Conservation (phyloP, 1,139 yeast species). For the Starmera stellimalicola region DNA sequence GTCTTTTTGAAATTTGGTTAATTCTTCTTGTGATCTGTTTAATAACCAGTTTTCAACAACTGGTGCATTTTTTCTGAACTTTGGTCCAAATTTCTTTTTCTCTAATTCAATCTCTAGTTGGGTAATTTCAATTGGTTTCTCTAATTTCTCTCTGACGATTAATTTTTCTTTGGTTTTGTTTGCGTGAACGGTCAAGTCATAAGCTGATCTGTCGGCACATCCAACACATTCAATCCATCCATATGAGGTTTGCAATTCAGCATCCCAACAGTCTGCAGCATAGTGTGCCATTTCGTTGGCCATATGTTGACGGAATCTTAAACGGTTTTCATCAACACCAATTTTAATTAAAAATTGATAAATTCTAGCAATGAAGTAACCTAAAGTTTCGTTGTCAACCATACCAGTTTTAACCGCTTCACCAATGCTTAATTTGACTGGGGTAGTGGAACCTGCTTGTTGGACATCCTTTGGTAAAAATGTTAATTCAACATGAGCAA, state of each 20-base stretch:
- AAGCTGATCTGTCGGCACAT: constrained; percentile 98
- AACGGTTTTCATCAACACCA: constrained; percentile 76
- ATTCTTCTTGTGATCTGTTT: constrained; percentile 75
- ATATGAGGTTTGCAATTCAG: constrained; percentile 88
- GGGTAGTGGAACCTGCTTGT: constrained; percentile 70
- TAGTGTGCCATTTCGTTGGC: constrained; percentile 99
- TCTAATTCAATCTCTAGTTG: constrained; percentile 76
- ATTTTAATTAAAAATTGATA: constrained; percentile 74
- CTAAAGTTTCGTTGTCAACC: constrained; percentile 95
- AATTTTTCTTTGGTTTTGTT: constrained; percentile 92
- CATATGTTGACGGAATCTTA: constrained; percentile 98
- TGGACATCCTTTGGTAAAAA: constrained; percentile 84
- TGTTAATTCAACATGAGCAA: constrained; percentile 60
- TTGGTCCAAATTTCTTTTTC: constrained; percentile 95
- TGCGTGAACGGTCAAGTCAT: constrained; percentile 91
- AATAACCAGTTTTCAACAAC: constrained; percentile 74
- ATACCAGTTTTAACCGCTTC: constrained; percentile 82
- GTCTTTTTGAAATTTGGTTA: constrained; percentile 67
- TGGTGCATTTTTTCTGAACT: constrained; percentile 94
- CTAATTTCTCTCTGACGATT: constrained; percentile 84
- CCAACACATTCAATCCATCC: constrained; percentile 99
- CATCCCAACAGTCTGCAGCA: constrained; percentile 99
- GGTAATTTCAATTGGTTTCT: constrained; percentile 77
- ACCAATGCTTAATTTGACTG: constrained; percentile 61
- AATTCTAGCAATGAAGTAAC: constrained; percentile 93